A percentile compares a stretch with the other conserved stretches of the same genome.
phyloP scores from a whole-genome alignment of 441 rosid species.

The Erysimum cheiri region DNA sequence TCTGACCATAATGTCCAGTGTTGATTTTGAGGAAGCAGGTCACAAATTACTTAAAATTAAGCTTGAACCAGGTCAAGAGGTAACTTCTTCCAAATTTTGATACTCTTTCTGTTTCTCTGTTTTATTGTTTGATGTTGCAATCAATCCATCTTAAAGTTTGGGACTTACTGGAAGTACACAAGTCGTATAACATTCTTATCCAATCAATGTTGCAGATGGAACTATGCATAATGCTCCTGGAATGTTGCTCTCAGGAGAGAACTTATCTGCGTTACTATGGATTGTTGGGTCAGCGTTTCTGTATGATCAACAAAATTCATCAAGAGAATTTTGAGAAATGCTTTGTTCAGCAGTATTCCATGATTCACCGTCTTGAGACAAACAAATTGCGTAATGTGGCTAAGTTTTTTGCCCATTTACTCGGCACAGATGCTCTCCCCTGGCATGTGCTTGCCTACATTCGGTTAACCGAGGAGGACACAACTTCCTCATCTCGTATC shows the following conservation, averaged over 20 bases:
- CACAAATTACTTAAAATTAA: constrained; percentile 91
- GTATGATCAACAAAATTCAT: constrained; percentile 86
- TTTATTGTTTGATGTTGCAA: constrained; percentile 2
- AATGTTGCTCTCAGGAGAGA: constrained; percentile 95
- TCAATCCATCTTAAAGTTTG: constrained; percentile 6
- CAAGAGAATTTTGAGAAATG: constrained; percentile 89
- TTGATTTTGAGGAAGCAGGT: constrained; percentile 98
- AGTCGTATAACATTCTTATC: constrained; percentile 22
- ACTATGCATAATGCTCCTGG: constrained; percentile 87
- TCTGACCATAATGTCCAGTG: constrained; percentile 96
- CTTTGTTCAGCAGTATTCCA: constrained; percentile 88
- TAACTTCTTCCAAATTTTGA: constrained; percentile 40
- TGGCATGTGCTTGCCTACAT: constrained; percentile 90
- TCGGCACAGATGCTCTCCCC: constrained; percentile 86
- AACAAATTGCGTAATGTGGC: constrained; percentile 87
- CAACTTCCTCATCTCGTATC: constrained; percentile 87
- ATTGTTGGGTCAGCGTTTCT: constrained; percentile 88
- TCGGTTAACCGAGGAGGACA: constrained; percentile 88
- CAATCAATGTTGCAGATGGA: constrained; percentile 70
- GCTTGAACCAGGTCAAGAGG: constrained; percentile 98
- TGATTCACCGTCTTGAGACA: constrained; percentile 92
- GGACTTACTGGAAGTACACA: constrained; percentile 4
- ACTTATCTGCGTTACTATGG: constrained; percentile 91
- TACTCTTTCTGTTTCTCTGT: background rate
- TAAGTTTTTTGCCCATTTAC: constrained; percentile 89